Conservation (phyloP, 345 rosid species). For the Acer negundo region DNA sequence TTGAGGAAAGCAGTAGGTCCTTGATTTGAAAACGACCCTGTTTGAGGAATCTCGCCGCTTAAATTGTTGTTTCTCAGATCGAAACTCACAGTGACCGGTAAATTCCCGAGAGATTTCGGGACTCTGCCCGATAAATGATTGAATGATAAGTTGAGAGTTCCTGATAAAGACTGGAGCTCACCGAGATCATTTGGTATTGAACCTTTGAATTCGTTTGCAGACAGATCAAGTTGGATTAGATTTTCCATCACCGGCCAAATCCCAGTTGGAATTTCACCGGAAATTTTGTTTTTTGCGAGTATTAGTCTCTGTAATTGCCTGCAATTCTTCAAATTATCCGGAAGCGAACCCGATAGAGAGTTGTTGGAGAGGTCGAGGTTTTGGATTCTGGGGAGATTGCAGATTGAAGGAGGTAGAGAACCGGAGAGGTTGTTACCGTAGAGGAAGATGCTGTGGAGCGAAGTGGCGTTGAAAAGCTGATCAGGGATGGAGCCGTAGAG, state of each 20-base stretch:
- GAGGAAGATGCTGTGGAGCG: constrained; percentile 82
- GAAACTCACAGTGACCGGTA: constrained; percentile 83
- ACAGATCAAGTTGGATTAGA: constrained; percentile 81
- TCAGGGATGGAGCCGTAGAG: constrained; percentile 75
- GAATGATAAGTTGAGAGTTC: constrained; percentile 78
- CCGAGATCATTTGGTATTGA: constrained; percentile 73
- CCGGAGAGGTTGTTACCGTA: constrained; percentile 88
- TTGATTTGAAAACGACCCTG: constrained; percentile 88
- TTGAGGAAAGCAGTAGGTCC: constrained; percentile 96
- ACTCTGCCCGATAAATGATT: constrained; percentile 75
- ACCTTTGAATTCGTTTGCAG: constrained; percentile 66
- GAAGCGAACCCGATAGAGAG: constrained; percentile 72
- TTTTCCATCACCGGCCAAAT: constrained; percentile 79
- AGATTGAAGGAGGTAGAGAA: constrained; percentile 71
- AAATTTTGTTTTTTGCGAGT: constrained; percentile 62
- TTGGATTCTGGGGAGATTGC: constrained; percentile 73
- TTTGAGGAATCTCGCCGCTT: constrained; percentile 87
- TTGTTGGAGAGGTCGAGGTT: constrained; percentile 85
- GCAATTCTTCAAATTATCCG: constrained; percentile 57
- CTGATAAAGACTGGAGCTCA: constrained; percentile 68
- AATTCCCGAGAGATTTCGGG: constrained; percentile 73
- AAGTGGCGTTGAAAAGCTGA: constrained; percentile 82
- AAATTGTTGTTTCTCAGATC: constrained; percentile 81
- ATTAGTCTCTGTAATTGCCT: constrained; percentile 78
- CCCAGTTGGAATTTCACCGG: constrained; percentile 69